A percentile compares a stretch with the other conserved stretches of the same genome.
These are phyloP conservation scores for Tetragonia tetragonoides DNA, from an alignment of 148 eudicot genomes.

Conservation along the genomic window DNA sequence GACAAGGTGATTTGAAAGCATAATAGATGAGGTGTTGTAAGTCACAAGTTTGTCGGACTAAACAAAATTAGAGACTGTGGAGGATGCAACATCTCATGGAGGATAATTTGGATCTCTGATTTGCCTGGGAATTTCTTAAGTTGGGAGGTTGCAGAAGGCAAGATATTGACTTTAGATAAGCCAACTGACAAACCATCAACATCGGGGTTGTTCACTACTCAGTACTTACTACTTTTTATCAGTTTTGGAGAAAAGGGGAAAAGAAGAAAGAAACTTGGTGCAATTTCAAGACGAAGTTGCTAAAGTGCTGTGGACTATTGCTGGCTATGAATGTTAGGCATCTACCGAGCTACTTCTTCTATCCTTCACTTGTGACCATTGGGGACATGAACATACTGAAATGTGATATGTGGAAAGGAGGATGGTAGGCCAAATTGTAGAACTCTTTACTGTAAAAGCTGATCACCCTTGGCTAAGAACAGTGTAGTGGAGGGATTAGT, in stretches of 20 bases:
- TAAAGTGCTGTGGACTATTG: background rate
- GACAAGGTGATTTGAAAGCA: background rate
- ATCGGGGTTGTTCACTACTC: background rate
- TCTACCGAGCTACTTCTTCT: no score
- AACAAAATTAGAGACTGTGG: background rate
- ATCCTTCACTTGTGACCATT: background rate
- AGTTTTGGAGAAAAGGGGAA: background rate
- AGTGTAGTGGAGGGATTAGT: background rate
- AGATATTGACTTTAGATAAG: background rate
- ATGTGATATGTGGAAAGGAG: background rate
- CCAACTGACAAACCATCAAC: background rate
- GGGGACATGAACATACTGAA: background rate
- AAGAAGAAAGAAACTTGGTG: background rate
- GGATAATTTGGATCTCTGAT: constrained; percentile 1
- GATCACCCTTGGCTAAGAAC: background rate
- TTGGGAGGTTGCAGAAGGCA: background rate
- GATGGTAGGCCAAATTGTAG: background rate
- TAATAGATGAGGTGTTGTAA: background rate
- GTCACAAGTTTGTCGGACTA: background rate
- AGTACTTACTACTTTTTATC: background rate
- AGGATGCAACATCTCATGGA: constrained; percentile 1
- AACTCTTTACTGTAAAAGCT: background rate
- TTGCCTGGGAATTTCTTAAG: background rate
- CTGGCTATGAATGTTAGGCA: background rate
- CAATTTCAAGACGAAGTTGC: background rate